Percentiles rank a stretch among this genome's conserved stretches.
phyloP scores from a whole-genome alignment of 1,284 basidiomycete species.

The Gastroboletus turbinatus region DNA sequence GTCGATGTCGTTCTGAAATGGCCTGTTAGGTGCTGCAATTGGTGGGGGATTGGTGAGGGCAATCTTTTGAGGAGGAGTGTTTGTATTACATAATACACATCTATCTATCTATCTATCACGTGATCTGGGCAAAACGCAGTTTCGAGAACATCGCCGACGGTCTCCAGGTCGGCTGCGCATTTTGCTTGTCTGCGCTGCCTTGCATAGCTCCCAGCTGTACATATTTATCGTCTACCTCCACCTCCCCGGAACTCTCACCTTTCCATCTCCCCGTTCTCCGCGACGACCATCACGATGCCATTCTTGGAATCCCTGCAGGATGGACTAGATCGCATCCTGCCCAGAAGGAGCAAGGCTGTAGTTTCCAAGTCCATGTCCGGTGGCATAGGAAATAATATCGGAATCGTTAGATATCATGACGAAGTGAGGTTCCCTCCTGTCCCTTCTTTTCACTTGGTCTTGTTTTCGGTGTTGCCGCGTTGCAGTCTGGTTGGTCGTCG shows the following conservation, averaged over 20 bases:
- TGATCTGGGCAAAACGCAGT: constrained; percentile 6
- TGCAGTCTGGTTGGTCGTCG: constrained; percentile 16
- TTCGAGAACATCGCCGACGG: background rate
- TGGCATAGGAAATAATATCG: constrained; percentile 57
- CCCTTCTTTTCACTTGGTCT: constrained; percentile 6
- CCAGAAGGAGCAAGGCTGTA: constrained; percentile 9
- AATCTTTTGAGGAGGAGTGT: constrained; percentile 39
- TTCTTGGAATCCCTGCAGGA: constrained; percentile 31
- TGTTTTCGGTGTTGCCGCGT: constrained; percentile 10
- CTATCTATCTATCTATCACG: constrained; percentile 21
- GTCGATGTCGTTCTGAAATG: background rate
- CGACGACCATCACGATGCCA: constrained; percentile 12
- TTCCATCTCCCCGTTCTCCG: background rate
- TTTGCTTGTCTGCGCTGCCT: constrained; percentile 7
- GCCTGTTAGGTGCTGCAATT: constrained; percentile 46
- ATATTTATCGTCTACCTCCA: constrained; percentile 1
- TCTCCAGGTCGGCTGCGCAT: constrained; percentile 17
- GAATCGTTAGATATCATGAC: constrained; percentile 63
- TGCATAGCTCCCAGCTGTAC: constrained; percentile 9
- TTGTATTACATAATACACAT: constrained; percentile 18
- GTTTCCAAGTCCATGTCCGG: constrained; percentile 39
- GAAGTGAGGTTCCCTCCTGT: constrained; percentile 51
- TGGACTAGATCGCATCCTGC: constrained; percentile 32
- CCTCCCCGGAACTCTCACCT: background rate
- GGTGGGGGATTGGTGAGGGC: constrained; percentile 41